These are phyloP conservation scores for Cyclanthera cordifolia DNA, from an alignment of 306 rosid species.

Conservation along the genomic window DNA sequence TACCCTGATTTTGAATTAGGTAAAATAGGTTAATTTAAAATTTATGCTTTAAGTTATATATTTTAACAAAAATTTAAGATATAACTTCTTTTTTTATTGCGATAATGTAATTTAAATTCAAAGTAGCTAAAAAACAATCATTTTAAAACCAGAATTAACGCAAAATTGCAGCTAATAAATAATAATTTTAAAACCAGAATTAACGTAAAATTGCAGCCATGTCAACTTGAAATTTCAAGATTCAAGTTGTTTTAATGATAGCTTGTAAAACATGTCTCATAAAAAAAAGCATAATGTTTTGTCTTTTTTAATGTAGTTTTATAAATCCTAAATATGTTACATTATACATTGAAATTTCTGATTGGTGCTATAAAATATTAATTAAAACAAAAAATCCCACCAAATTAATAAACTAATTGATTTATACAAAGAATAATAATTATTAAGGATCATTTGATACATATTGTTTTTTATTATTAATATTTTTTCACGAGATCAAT, in stretches of 20 bases:
- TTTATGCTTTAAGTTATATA: no score
- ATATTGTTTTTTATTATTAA: no score
- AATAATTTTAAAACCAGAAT: background rate
- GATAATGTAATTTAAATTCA: no score
- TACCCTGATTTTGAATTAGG: no score
- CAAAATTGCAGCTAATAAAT: no score
- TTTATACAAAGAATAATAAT: background rate
- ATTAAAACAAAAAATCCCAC: background rate
- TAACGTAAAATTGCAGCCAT: background rate
- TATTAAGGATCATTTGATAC: no score
- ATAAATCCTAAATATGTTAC: background rate
- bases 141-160: no score
- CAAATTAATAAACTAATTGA: background rate
- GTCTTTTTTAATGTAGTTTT: background rate
- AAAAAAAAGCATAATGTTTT: background rate
- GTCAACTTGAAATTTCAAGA: background rate
- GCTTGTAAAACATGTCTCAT: background rate
- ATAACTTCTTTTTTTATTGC: no score
- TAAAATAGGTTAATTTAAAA: no score
- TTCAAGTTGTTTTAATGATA: background rate
- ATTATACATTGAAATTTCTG: background rate
- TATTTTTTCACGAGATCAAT: no score
- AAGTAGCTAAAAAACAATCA: no score
- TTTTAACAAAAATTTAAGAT: no score
- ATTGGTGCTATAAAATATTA: background rate